phyloP scores from a whole-genome alignment of 306 rosid genomes.

The Neltuma alba region DNA sequence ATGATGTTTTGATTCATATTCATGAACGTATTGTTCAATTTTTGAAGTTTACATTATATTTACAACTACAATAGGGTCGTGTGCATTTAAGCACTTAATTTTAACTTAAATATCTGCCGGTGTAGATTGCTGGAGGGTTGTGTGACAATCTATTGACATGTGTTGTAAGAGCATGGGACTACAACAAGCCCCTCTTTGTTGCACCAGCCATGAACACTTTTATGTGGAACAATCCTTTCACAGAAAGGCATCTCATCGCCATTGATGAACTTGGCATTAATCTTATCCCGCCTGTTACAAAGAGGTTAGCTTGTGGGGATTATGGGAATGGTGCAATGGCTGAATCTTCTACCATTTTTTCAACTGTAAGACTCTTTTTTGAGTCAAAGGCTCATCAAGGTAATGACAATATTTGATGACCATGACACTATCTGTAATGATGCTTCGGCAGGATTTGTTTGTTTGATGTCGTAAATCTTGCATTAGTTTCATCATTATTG shows the following conservation, averaged over 20 bases:
- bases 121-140: constrained; percentile 80
- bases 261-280: constrained; percentile 76
- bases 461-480: constrained; percentile 26
- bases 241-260: constrained; percentile 60
- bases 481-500: constrained; percentile 14
- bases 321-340: constrained; percentile 99
- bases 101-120: constrained; percentile 22
- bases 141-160: constrained; percentile 83
- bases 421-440: constrained; percentile 28
- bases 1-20: background rate
- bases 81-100: background rate
- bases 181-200: constrained; percentile 71
- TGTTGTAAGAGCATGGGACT: constrained; percentile 87
- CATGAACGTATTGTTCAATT: constrained; percentile 11
- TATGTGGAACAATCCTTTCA: constrained; percentile 82
- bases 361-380: constrained; percentile 79
- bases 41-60: constrained; percentile 16
- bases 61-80: background rate
- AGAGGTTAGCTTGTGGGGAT: constrained; percentile 82
- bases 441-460: constrained; percentile 24
- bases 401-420: constrained; percentile 39
- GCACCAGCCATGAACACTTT: constrained; percentile 84
- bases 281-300: constrained; percentile 76
- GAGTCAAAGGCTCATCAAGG: constrained; percentile 66
- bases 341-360: constrained; percentile 84